Evolutionary conservation across 2,329 filamentous ascomycete species (phyloP).

Genomic region (Thielaviopsis punctulata): DNA sequence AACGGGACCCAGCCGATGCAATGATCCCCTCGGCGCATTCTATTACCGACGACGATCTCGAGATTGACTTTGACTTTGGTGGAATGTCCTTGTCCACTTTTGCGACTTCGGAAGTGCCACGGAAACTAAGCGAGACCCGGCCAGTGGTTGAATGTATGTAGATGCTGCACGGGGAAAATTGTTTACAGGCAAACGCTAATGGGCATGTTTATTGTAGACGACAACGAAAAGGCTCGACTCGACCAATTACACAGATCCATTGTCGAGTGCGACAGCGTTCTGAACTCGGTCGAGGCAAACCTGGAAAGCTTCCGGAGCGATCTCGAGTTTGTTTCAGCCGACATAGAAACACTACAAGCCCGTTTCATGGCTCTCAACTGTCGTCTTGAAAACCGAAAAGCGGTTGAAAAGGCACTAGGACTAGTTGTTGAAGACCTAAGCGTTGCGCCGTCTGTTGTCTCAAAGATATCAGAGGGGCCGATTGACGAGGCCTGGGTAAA

Average conservation of each 20-base stretch:
- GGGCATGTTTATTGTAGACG: constrained; percentile 31
- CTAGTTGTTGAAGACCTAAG: constrained; percentile 85
- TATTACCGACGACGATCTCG: constrained; percentile 33
- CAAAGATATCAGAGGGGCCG: constrained; percentile 69
- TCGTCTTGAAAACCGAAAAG: constrained; percentile 72
- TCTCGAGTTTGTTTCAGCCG: constrained; percentile 75
- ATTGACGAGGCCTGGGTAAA: constrained; percentile 84
- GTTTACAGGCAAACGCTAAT: constrained; percentile 10
- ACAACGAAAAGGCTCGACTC: constrained; percentile 67
- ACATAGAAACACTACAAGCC: constrained; percentile 85
- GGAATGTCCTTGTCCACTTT: constrained; percentile 62
- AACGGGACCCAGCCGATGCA: constrained; percentile 1
- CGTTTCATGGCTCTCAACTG: constrained; percentile 70
- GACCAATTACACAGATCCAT: constrained; percentile 86
- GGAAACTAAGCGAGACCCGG: not conserved
- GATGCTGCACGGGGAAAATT: not conserved
- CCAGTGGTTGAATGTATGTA: constrained; percentile 6
- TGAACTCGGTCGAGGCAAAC: constrained; percentile 84
- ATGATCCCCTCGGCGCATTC: constrained; percentile 36
- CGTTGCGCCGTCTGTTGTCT: constrained; percentile 67
- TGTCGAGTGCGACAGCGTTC: constrained; percentile 74
- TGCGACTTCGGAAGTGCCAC: constrained; percentile 22
- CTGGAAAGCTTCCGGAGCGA: constrained; percentile 87
- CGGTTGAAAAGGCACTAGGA: constrained; percentile 72
- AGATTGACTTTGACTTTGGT: constrained; percentile 59